Evolutionary conservation across 352 stramenopile species (phyloP).

Genomic region (Lagenidium sp.): DNA sequence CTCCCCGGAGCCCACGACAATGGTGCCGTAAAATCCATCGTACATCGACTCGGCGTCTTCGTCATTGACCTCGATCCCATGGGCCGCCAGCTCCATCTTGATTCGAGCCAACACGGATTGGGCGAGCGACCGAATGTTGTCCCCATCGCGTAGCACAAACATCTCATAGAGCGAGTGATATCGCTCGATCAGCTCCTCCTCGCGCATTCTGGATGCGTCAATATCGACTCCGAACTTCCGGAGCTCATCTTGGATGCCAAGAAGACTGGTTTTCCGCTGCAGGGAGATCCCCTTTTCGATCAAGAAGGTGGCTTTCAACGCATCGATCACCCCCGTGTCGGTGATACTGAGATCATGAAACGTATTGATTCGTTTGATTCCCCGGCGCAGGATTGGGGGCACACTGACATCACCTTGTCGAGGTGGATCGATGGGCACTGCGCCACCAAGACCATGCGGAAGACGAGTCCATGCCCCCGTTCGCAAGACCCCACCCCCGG

Average conservation of each 20-base stretch:
- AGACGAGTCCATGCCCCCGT: no score
- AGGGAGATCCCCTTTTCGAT: conserved; percentile 68
- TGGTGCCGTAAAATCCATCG: conserved; percentile 45
- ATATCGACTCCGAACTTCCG: conserved; percentile 46
- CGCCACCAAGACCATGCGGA: no score
- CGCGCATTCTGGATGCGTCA: conserved; percentile 1
- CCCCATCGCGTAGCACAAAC: conserved; percentile 57
- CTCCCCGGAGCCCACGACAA: conserved; percentile 39
- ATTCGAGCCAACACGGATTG: conserved; percentile 51
- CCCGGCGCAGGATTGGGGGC: neutral
- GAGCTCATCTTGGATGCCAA: conserved; percentile 32
- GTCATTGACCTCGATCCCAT: conserved; percentile 53
- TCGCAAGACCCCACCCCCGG: neutral
- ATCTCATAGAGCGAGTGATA: conserved; percentile 54
- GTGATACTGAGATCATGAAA: conserved; percentile 49
- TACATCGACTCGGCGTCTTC: conserved; percentile 47
- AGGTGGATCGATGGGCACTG: no score
- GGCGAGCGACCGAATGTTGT: conserved; percentile 52
- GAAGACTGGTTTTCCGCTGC: conserved; percentile 26
- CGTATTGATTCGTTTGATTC: conserved; percentile 20
- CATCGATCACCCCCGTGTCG: conserved; percentile 42
- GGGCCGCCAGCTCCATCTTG: conserved; percentile 42
- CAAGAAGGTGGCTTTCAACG: conserved; percentile 46
- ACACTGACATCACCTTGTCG: no score
- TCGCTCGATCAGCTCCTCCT: conserved; percentile 18